phyloP scores from a whole-genome alignment of 1,139 yeast genomes.

The Diutina neorugosa region DNA sequence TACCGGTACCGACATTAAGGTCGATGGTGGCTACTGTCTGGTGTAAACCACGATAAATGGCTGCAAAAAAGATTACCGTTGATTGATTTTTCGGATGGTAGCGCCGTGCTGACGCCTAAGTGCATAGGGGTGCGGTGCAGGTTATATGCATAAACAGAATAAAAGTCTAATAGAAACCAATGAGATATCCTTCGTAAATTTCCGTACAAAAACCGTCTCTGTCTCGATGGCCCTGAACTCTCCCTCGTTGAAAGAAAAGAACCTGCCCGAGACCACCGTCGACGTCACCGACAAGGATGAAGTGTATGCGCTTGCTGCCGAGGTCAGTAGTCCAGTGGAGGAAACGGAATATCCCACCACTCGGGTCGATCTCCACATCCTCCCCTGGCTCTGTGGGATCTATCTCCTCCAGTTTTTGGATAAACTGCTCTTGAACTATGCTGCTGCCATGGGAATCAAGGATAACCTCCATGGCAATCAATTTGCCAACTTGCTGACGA shows the following conservation, averaged over 20 bases:
- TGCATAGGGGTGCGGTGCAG: not conserved
- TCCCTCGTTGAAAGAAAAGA: too few relatives aligned
- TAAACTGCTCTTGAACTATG: conserved; percentile 30
- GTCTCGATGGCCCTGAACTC: too few relatives aligned
- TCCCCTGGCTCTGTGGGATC: conserved; percentile 4
- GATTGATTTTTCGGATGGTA: not conserved
- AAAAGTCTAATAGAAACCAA: too few relatives aligned
- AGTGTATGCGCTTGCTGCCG: not conserved
- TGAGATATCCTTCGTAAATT: too few relatives aligned
- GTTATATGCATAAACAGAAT: too few relatives aligned
- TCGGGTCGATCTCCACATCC: not conserved
- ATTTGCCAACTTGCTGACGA: conserved; percentile 31
- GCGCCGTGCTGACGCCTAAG: not conserved
- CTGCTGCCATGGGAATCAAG: conserved; percentile 42
- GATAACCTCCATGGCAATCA: conserved; percentile 20
- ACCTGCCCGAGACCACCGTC: too few relatives aligned
- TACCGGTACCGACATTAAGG: conserved; percentile 34
- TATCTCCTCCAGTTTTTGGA: conserved; percentile 31
- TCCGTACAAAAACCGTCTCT: too few relatives aligned
- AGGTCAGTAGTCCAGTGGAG: not conserved
- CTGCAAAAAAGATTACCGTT: not conserved
- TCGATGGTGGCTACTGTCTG: conserved; percentile 35
- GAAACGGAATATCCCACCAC: not conserved
- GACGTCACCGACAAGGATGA: not conserved
- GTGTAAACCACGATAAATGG: conserved; percentile 6